A percentile compares a stretch with the other conserved stretches of the same genome.
Conservation (phyloP, 768 basidiomycete genomes). For the Leccinum ochraceum region DNA sequence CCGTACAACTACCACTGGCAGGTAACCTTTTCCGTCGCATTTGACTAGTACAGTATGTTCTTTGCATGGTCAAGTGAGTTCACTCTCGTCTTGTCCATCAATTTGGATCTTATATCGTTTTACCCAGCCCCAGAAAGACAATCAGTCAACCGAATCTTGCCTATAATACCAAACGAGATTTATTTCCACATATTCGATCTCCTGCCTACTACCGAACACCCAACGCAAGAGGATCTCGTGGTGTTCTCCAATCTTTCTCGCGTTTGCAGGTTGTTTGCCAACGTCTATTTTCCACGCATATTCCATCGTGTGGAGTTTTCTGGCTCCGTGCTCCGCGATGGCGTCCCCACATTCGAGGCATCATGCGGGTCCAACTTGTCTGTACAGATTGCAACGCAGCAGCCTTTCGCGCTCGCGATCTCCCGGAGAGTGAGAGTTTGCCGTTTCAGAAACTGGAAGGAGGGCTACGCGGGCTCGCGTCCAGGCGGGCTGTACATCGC, state of each 20-base stretch:
- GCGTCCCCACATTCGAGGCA: background rate
- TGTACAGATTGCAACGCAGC: background rate
- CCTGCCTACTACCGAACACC: conserved; percentile 19
- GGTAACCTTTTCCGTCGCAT: too few species aligned
- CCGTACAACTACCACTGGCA: too few species aligned
- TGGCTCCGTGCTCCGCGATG: conserved; percentile 15
- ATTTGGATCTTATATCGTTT: background rate
- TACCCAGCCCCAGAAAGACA: conserved; percentile 24
- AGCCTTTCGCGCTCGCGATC: background rate
- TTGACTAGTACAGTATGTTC: too few species aligned
- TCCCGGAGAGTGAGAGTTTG: background rate
- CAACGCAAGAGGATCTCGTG: conserved; percentile 8
- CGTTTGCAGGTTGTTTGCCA: conserved; percentile 47
- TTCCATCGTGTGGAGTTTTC: conserved; percentile 35
- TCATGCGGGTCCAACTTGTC: background rate
- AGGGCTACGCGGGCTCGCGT: background rate
- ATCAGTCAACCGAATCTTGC: conserved; percentile 8
- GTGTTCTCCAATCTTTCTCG: conserved; percentile 34
- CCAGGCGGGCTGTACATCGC: background rate
- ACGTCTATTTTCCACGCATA: conserved; percentile 38
- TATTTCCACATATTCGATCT: conserved; percentile 27
- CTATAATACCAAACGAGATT: conserved; percentile 45
- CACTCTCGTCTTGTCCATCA: too few species aligned
- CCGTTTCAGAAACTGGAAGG: conserved; percentile 7
- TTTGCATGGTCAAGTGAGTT: too few species aligned